phyloP scores from a whole-genome alignment of 257 asterid species.

The Solanum etuberosum region DNA sequence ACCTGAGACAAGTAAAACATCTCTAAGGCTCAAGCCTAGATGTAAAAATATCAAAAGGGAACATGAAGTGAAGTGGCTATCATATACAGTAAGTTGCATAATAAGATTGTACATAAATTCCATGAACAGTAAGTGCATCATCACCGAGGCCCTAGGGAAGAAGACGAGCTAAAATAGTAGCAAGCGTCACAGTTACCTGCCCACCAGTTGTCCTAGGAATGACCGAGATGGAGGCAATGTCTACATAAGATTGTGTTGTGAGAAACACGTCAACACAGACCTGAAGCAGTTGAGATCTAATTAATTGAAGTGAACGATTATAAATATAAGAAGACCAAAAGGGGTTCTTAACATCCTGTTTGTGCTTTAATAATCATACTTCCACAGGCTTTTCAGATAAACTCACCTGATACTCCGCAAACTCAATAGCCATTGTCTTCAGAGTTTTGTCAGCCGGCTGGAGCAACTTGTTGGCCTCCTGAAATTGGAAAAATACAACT shows the following conservation, averaged over 20 bases:
- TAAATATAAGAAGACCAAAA: background rate
- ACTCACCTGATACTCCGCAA: slow-evolving; percentile 94
- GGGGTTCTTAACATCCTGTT: background rate
- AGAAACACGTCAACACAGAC: slow-evolving; percentile 95
- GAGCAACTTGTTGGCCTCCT: slow-evolving; percentile 93
- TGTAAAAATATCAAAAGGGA: background rate
- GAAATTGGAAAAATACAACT: slow-evolving; percentile 22
- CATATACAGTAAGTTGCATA: background rate
- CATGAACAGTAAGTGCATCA: background rate
- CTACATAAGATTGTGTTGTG: slow-evolving; percentile 85
- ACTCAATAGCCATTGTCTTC: slow-evolving; percentile 90
- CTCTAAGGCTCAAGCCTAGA: background rate
- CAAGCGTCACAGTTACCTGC: slow-evolving; percentile 42
- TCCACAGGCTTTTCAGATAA: slow-evolving; percentile 1
- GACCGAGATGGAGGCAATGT: slow-evolving; percentile 89
- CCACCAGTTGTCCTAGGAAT: slow-evolving; percentile 96
- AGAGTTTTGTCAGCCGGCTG: slow-evolving; percentile 86
- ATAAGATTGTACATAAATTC: background rate
- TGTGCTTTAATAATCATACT: background rate
- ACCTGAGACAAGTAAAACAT: slow-evolving; percentile 32
- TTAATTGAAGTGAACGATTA: background rate
- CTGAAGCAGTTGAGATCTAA: slow-evolving; percentile 31
- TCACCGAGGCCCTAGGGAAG: background rate
- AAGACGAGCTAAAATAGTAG: background rate
- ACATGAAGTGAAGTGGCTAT: background rate